Evolutionary conservation across 345 rosid species (phyloP).

Genomic region (Eucalyptus globulus): DNA sequence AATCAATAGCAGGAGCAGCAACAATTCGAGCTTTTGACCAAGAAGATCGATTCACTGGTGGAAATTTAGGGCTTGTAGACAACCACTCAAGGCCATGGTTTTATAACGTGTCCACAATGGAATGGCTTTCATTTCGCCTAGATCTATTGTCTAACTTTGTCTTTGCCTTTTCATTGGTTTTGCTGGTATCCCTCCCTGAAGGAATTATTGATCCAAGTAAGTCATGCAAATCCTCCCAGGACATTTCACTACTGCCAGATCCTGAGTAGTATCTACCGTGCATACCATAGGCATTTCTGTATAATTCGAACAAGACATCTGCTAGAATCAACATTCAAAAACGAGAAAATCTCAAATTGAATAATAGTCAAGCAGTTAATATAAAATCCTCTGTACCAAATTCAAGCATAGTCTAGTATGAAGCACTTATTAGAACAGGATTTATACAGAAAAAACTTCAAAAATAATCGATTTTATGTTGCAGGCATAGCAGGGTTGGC

Average conservation of each 20-base stretch:
- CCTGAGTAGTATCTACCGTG: not conserved
- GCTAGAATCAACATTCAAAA: not conserved
- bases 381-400: not conserved
- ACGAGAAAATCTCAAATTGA: not conserved
- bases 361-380: not conserved
- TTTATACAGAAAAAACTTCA: not conserved
- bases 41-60: constrained; percentile 41
- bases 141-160: constrained; percentile 82
- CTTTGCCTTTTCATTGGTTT: constrained; percentile 76
- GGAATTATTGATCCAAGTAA: constrained; percentile 92
- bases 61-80: constrained; percentile 63
- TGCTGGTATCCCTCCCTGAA: constrained; percentile 86
- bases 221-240: constrained; percentile 3
- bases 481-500: constrained; percentile 95
- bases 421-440: not conserved
- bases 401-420: not conserved
- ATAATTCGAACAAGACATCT: not conserved
- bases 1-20: constrained; percentile 84
- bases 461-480: not conserved
- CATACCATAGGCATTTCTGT: not conserved
- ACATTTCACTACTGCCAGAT: not conserved
- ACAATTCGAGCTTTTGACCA: constrained; percentile 85
- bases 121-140: constrained; percentile 91
- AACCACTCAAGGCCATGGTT: constrained; percentile 92
- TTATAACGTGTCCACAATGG: constrained; percentile 80